Evolutionary conservation across 106 monocot species (phyloP).

Genomic region (Apostasia shenzhenica): DNA sequence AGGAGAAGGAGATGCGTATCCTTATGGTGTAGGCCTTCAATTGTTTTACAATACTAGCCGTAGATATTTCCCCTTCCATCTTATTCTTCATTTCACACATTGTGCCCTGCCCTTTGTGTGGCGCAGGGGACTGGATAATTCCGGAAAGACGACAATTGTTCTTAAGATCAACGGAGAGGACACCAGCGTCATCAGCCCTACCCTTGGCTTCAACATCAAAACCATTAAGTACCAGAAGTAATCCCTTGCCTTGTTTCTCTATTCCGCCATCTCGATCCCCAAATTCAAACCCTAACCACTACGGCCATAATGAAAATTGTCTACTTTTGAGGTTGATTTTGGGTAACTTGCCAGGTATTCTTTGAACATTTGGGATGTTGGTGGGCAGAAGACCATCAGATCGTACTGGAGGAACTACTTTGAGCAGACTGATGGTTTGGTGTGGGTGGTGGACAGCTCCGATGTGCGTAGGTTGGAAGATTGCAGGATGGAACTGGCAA

Average conservation of each 20-base stretch:
- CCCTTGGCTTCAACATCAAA: constrained; percentile 95
- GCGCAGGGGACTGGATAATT: constrained; percentile 84
- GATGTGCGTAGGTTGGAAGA: constrained; percentile 81
- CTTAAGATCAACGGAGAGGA: constrained; percentile 96
- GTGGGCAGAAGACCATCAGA: constrained; percentile 94
- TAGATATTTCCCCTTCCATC: background rate
- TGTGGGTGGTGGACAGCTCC: constrained; percentile 98
- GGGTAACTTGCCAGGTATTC: constrained; percentile 40
- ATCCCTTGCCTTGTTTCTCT: background rate
- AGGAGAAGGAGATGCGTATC: constrained; percentile 98
- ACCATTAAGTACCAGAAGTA: constrained; percentile 93
- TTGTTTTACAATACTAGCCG: background rate
- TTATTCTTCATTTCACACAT: background rate
- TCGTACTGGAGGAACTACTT: constrained; percentile 99
- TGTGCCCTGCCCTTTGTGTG: background rate
- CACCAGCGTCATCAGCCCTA: constrained; percentile 92
- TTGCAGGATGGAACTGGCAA: constrained; percentile 73
- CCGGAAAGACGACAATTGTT: constrained; percentile 97
- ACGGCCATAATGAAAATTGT: background rate
- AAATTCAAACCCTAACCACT: background rate
- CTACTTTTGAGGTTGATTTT: background rate
- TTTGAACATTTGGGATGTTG: constrained; percentile 96
- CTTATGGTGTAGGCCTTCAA: constrained; percentile 7
- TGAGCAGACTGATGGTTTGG: constrained; percentile 94
- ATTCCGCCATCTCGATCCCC: background rate